Base-by-base conservation (phyloP, 2,329 filamentous ascomycete genomes). In the Amphichorda felina region DNA sequence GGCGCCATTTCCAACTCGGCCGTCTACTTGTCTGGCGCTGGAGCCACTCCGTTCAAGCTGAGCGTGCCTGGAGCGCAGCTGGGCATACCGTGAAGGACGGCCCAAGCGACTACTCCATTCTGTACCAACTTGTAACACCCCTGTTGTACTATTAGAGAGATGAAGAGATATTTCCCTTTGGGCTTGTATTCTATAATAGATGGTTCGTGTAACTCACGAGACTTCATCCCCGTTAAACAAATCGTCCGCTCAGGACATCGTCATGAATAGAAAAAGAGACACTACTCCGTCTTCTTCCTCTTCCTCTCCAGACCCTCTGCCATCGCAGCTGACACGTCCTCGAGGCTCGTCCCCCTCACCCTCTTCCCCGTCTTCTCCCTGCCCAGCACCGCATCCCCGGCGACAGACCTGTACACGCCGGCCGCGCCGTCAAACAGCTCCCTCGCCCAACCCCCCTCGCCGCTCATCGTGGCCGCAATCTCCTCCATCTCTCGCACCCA, bases 401-500 rank as follows among this genome's bases (percentile, higher is more conserved):
- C 74, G 8, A 84, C 70, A 7, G 61, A 55, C 34, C 64, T 62
- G 49, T 79, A 85, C 6, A 83, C 66, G 21, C 62, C 65, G 0
- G 78, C 78, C 6, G 77, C 70, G 9, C 70, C 70, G 10, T 58
- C 52, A 45, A 83, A 83, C 18, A 79, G 54, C 17, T 61, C 57
- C 9, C 54, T 54, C 4, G 55, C 55, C 51, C 81, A 83, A 0
- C 78, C 79, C 1, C 75, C 79, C 36, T 80, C 76, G 29, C 72
- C 68, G 6, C 57, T 57, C 51, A 84, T 78, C 4, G 78, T 82
- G 38, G 68, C 60, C 4, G 70, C 72, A 48, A 88, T 85, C 63
- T 87, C 75, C 45, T 77, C 68, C 82, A 88, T 86, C 61, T 87
- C 82, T 24, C 67, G 63, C 0, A 84, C 76, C 81, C 82, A 88